Evolutionary conservation across 768 basidiomycete species (phyloP).

Genomic region (Favolaschia claudopus): DNA sequence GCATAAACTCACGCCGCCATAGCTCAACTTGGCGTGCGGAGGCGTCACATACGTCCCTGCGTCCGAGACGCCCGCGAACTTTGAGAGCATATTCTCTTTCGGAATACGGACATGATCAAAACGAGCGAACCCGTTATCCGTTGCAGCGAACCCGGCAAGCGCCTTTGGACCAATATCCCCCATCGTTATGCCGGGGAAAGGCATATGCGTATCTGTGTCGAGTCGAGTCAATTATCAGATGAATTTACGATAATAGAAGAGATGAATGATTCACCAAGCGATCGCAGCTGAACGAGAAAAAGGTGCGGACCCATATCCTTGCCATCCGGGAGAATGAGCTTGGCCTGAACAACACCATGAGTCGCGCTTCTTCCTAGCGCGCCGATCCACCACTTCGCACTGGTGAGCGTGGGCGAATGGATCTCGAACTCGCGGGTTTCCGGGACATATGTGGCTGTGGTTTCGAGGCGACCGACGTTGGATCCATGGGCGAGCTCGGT

Average conservation of each 20-base stretch:
- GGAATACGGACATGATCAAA: slow-evolving; percentile 74
- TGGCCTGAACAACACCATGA: slow-evolving; percentile 80
- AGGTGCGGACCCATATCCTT: slow-evolving; percentile 75
- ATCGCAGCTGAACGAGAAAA: slow-evolving; percentile 76
- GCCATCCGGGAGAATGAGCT: slow-evolving; percentile 68
- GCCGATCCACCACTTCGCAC: slow-evolving; percentile 87
- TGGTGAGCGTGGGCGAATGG: slow-evolving; percentile 76
- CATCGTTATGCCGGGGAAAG: slow-evolving; percentile 67
- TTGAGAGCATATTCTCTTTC: slow-evolving; percentile 75
- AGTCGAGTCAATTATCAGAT: no score
- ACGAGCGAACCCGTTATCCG: slow-evolving; percentile 74
- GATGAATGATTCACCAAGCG: slow-evolving; percentile 54
- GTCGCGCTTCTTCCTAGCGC: slow-evolving; percentile 75
- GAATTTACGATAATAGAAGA: slow-evolving; percentile 8
- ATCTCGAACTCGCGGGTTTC: slow-evolving; percentile 75
- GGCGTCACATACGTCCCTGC: slow-evolving; percentile 71
- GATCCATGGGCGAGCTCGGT: slow-evolving; percentile 84
- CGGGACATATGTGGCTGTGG: slow-evolving; percentile 80
- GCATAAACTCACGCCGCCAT: slow-evolving; percentile 67
- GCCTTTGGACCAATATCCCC: slow-evolving; percentile 82
- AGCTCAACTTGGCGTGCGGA: slow-evolving; percentile 77
- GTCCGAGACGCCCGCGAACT: slow-evolving; percentile 73
- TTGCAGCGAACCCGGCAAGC: slow-evolving; percentile 51
- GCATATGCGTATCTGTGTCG: slow-evolving; percentile 68
- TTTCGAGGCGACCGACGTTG: slow-evolving; percentile 73